Base-by-base conservation (phyloP, 768 basidiomycete species). In the Trametes punicea region DNA sequence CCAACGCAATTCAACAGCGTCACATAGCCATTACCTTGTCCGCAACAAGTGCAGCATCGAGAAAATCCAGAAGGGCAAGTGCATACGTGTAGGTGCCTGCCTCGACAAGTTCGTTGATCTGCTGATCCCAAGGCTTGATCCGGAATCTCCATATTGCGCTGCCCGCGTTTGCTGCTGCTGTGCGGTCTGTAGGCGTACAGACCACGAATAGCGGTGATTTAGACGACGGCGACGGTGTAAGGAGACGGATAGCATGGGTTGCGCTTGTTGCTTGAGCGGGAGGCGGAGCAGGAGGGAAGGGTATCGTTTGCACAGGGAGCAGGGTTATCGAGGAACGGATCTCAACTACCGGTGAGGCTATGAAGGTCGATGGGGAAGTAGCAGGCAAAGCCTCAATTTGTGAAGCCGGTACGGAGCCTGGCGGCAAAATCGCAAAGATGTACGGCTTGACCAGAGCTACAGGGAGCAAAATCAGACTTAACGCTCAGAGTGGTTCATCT, bases 91-190 rank as follows among this genome's bases (percentile, higher is more conserved):
- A 94, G 29, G 77, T 72, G 0, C 85, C 88, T 3, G 70, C 76
- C 29, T 75, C 69, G 3, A 94, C 83, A 18, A 96, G 77, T 64
- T 95, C 91, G 59, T 96, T 92, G 15, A 97, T 78, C 63, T 96
- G 91, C 20, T 85, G 81, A 6, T 81, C 77, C 87, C 93, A 90
- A 0, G 85, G 73, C 60, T 78, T 81, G 79, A 93, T 86, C 7
- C 65, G 60, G 46, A 95, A 74, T 27, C 77, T 75, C 93, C 93
- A 96, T 59, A 98, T 75, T 1, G 82, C 79, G 57, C 84, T 88
- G 2, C 93, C 93, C 62, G 93, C 87, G 2, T 78, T 70, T 5
- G 82, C 69, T 2, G 85, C 82, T 0, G 81, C 73, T 2, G 80
- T 71, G 56, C 84, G 83, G 60, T 96, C 94, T 2, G 76, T 80